Evolutionary conservation across 2,329 filamentous ascomycete species (phyloP).

Genomic region (Fusarium sp.): DNA sequence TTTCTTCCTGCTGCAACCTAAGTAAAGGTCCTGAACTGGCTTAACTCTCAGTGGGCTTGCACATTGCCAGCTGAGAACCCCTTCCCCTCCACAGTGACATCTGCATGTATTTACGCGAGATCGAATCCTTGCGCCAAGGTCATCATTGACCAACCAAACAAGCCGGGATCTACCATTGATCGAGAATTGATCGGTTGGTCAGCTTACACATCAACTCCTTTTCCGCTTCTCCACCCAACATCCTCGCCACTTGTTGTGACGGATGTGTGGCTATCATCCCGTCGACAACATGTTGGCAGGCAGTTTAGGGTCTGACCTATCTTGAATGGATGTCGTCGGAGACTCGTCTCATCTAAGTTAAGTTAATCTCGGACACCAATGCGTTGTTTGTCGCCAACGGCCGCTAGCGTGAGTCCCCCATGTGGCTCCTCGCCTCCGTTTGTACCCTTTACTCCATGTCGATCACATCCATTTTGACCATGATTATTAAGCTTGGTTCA

Average conservation of each 20-base stretch:
- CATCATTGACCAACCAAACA: slow-evolving; percentile 5
- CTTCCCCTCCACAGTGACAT: slow-evolving; percentile 11
- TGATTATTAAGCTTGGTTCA: slow-evolving; percentile 13
- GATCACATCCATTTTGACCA: slow-evolving; percentile 19
- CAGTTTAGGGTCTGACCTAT: not conserved
- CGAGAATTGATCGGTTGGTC: slow-evolving; percentile 24
- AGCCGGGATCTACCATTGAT: slow-evolving; percentile 3
- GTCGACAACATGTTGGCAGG: not conserved
- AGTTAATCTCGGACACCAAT: slow-evolving; percentile 34
- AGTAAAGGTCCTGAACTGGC: not conserved
- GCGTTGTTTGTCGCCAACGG: slow-evolving; percentile 38
- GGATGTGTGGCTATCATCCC: slow-evolving; percentile 6
- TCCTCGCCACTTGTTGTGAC: slow-evolving; percentile 7
- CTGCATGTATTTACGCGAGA: slow-evolving; percentile 20
- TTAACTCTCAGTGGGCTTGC: slow-evolving; percentile 5
- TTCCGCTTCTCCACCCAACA: slow-evolving; percentile 3
- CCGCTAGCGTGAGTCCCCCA: slow-evolving; percentile 39
- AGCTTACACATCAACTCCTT: slow-evolving; percentile 28
- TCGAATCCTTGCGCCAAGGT: slow-evolving; percentile 13
- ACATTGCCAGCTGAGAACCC: slow-evolving; percentile 23
- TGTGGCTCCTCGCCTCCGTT: slow-evolving; percentile 35
- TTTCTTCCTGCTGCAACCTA: not conserved
- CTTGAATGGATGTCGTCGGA: slow-evolving; percentile 21
- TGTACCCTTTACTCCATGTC: slow-evolving; percentile 13
- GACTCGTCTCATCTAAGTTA: slow-evolving; percentile 35